A percentile compares a stretch with the other conserved stretches of the same genome.
Conservation (phyloP, 1,139 yeast genomes). For the Taphrina communis region DNA sequence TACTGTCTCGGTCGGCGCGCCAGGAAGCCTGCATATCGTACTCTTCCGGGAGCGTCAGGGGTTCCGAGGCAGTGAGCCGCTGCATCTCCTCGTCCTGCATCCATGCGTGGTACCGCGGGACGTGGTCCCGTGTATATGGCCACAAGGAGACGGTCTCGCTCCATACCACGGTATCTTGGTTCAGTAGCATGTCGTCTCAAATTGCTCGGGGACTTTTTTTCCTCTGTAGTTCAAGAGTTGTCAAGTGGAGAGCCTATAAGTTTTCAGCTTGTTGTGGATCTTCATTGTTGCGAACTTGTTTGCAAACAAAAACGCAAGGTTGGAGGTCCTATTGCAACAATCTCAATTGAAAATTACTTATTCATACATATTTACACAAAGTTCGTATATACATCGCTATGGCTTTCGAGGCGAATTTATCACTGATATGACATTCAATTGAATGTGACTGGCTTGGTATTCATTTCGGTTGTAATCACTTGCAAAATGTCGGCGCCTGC, state of each 20-base stretch:
- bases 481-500: slow-evolving; percentile 2
- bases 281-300: no score
- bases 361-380: neutral
- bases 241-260: no score
- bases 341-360: no score
- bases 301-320: no score
- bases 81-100: slow-evolving; percentile 37
- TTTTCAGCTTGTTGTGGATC: no score
- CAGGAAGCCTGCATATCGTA: slow-evolving; percentile 41
- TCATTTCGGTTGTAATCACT: neutral
- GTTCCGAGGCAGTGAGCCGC: slow-evolving; percentile 41
- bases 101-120: slow-evolving; percentile 38
- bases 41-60: slow-evolving; percentile 39
- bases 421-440: neutral
- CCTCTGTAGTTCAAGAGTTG: no score
- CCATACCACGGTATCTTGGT: slow-evolving; percentile 15
- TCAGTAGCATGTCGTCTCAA: slow-evolving; percentile 9
- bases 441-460: slow-evolving; percentile 21
- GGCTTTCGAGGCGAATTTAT: no score
- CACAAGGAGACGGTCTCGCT: slow-evolving; percentile 16
- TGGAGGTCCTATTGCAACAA: no score
- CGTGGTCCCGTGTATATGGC: slow-evolving; percentile 37
- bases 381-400: no score
- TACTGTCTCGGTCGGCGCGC: slow-evolving; percentile 41
- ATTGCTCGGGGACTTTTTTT: neutral